These are phyloP conservation scores for Tolypocladium guangdongense DNA, from an alignment of 2,329 filamentous ascomycete genomes.

Conservation along the genomic window DNA sequence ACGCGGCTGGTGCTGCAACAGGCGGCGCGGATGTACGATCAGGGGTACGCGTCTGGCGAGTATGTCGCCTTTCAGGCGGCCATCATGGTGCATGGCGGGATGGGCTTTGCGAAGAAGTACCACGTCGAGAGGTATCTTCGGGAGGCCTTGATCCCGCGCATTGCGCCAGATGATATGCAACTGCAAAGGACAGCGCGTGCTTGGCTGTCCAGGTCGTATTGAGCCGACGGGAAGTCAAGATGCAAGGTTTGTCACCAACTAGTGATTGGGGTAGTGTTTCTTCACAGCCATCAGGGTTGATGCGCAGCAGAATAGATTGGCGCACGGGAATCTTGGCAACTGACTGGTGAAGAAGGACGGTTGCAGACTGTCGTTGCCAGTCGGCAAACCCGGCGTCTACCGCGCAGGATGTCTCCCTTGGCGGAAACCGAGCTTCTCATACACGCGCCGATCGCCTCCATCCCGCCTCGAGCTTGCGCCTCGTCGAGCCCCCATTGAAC, in stretches of 20 bases:
- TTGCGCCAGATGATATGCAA: slow-evolving; percentile 71
- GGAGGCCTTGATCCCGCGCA: slow-evolving; percentile 53
- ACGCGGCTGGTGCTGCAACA: slow-evolving; percentile 56
- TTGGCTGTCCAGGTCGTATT: slow-evolving; percentile 38
- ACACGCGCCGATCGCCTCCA: slow-evolving; percentile 32
- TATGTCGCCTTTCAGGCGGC: slow-evolving; percentile 52
- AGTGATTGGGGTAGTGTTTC: too few species aligned
- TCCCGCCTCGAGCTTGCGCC: slow-evolving; percentile 25
- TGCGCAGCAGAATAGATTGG: too few species aligned
- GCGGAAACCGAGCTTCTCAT: slow-evolving; percentile 33
- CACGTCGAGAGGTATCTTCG: slow-evolving; percentile 55
- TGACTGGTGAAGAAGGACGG: neutral
- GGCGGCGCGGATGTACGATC: slow-evolving; percentile 51
- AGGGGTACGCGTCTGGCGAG: slow-evolving; percentile 41
- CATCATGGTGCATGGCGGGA: slow-evolving; percentile 48
- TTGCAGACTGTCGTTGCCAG: slow-evolving; percentile 28
- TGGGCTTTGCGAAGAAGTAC: slow-evolving; percentile 55
- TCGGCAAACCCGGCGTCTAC: slow-evolving; percentile 31
- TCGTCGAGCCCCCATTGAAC: slow-evolving; percentile 37
- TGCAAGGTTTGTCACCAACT: too few species aligned
- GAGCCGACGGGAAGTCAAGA: neutral
- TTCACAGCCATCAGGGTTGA: too few species aligned
- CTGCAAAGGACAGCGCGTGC: slow-evolving; percentile 56
- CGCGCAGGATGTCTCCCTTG: slow-evolving; percentile 32
- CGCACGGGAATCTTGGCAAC: neutral